Evolutionary conservation across 2,329 filamentous ascomycete species (phyloP).

Genomic region (Paracamarosporium sp.): DNA sequence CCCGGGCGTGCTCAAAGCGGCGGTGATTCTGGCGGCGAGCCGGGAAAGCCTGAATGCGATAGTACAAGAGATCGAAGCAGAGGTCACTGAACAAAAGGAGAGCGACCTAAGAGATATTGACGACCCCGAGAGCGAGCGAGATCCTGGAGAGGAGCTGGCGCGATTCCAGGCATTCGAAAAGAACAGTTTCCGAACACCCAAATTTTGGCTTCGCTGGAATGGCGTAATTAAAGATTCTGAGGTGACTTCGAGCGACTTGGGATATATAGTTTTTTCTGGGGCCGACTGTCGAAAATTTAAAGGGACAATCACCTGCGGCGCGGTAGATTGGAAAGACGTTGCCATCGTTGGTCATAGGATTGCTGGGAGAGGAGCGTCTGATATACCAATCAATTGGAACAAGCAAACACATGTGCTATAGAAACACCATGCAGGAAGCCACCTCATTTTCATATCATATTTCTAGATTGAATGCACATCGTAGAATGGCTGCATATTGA

Average conservation of each 20-base stretch:
- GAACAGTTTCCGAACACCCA: constrained; percentile 33
- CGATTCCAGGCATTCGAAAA: constrained; percentile 33
- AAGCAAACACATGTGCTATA: no score
- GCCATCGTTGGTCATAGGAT: constrained; percentile 26
- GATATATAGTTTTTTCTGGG: constrained; percentile 29
- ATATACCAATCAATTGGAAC: constrained; percentile 22
- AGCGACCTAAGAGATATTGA: not conserved
- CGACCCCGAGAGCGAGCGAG: not conserved
- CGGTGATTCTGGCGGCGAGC: constrained; percentile 26
- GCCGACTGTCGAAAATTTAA: constrained; percentile 33
- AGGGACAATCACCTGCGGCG: constrained; percentile 25
- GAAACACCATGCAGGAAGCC: no score
- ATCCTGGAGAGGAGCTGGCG: not conserved
- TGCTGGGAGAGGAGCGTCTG: constrained; percentile 20
- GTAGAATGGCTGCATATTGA: no score
- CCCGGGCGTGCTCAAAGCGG: constrained; percentile 19
- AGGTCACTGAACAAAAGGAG: constrained; percentile 4
- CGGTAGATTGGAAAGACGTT: constrained; percentile 28
- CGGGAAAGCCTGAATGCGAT: constrained; percentile 18
- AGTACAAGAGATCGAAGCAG: constrained; percentile 6
- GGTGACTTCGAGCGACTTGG: constrained; percentile 17
- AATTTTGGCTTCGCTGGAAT: constrained; percentile 35
- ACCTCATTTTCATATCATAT: no score
- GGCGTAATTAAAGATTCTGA: constrained; percentile 9
- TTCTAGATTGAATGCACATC: no score